A percentile compares a stretch with the other conserved stretches of the same genome.
Conservation (phyloP, 2,329 filamentous ascomycete genomes). For the Penicillium sp. region DNA sequence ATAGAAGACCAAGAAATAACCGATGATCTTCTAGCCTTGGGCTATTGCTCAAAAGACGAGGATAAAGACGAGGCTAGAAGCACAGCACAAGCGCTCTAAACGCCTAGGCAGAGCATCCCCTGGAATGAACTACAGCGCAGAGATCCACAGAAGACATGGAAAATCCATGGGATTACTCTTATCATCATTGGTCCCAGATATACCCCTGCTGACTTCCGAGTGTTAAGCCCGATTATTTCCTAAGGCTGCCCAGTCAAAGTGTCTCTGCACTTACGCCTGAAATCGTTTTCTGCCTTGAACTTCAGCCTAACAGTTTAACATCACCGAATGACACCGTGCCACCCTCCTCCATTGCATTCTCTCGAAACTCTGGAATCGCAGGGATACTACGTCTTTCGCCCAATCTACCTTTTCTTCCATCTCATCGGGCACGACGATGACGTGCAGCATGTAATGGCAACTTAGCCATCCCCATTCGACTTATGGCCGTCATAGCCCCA, state of each 20-base stretch:
- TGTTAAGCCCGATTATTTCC: neutral
- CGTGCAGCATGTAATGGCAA: constrained; percentile 10
- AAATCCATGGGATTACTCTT: neutral
- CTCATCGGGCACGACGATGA: constrained; percentile 20
- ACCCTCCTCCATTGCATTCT: constrained; percentile 9
- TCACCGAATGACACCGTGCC: constrained; percentile 22
- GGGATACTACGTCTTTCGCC: constrained; percentile 3
- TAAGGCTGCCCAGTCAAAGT: neutral
- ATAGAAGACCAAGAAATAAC: constrained; percentile 1
- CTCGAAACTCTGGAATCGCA: neutral
- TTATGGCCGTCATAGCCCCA: neutral
- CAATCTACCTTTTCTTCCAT: neutral
- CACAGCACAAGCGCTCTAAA: constrained; percentile 34
- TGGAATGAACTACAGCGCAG: constrained; percentile 16
- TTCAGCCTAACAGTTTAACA: constrained; percentile 18
- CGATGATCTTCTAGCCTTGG: constrained; percentile 11
- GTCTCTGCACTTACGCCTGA: constrained; percentile 3
- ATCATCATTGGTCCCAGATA: constrained; percentile 19
- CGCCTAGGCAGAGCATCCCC: constrained; percentile 20
- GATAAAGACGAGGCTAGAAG: neutral
- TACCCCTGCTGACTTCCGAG: constrained; percentile 17
- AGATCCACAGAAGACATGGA: constrained; percentile 1
- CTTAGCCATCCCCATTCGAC: neutral
- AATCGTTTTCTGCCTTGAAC: constrained; percentile 20
- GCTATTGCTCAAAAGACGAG: constrained; percentile 10